A percentile compares a stretch with the other conserved stretches of the same genome.
phyloP scores from a whole-genome alignment of 768 basidiomycete genomes.

The Russula virescens region DNA sequence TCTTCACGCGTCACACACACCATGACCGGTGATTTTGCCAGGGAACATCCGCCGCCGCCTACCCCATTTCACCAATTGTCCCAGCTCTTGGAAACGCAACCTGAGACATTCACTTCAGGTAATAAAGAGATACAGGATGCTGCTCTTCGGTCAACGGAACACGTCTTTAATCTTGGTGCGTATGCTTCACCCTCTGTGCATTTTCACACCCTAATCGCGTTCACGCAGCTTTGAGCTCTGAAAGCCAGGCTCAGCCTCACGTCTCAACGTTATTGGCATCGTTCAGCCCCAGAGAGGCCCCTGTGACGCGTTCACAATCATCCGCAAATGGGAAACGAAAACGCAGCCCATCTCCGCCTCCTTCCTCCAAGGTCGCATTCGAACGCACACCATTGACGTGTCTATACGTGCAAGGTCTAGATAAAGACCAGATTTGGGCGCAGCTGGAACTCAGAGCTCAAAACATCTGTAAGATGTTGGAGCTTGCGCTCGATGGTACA shows the following conservation, averaged over 20 bases:
- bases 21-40: conserved; percentile 13
- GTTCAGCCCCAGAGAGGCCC: conserved; percentile 59
- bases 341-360: conserved; percentile 35
- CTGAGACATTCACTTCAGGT: conserved; percentile 52
- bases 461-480: conserved; percentile 62
- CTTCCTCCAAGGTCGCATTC: conserved; percentile 32
- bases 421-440: conserved; percentile 86
- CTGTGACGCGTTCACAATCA: conserved; percentile 69
- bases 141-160: conserved; percentile 65
- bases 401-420: conserved; percentile 74
- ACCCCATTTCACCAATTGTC: conserved; percentile 47
- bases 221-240: conserved; percentile 56
- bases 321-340: conserved; percentile 41
- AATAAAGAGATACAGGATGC: conserved; percentile 48
- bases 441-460: conserved; percentile 82
- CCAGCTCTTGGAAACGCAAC: conserved; percentile 46
- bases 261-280: conserved; percentile 62
- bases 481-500: conserved; percentile 55
- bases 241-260: conserved; percentile 56
- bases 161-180: conserved; percentile 71
- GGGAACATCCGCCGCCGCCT: conserved; percentile 27
- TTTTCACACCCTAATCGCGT: conserved; percentile 5
- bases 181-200: not conserved
- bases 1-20: not conserved
- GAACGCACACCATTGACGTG: conserved; percentile 66